Evolutionary conservation across 306 rosid genomes (phyloP).

Genomic region (Castanea mollissima): DNA sequence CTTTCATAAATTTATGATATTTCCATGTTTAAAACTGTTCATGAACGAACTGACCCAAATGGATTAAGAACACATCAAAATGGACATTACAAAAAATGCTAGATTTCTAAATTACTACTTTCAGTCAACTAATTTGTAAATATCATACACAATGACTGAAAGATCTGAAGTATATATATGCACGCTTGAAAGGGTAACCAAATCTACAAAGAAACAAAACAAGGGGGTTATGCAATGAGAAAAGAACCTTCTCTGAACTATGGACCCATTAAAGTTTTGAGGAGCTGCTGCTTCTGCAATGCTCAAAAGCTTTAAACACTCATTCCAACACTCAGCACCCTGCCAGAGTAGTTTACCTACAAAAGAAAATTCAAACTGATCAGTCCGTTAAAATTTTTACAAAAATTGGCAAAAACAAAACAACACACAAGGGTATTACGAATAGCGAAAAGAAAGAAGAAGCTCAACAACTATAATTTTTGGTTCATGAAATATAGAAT

Average conservation of each 20-base stretch:
- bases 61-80: too few species aligned
- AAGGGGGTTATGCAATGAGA: not conserved
- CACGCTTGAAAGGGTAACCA: not conserved
- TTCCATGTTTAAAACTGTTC: too few species aligned
- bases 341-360: conserved; percentile 75
- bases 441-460: too few species aligned
- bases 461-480: too few species aligned
- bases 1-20: not conserved
- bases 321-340: conserved; percentile 89
- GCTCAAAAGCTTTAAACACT: conserved; percentile 66
- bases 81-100: not conserved
- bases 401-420: not conserved
- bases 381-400: not conserved
- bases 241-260: conserved; percentile 61
- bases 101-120: not conserved
- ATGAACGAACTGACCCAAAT: too few species aligned
- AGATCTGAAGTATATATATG: not conserved
- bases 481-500: too few species aligned
- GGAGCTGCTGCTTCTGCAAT: conserved; percentile 61
- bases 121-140: not conserved
- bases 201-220: not conserved
- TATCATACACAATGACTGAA: not conserved
- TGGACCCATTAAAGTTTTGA: conserved; percentile 25
- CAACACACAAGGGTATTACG: too few species aligned
- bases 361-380: not conserved